A percentile compares a stretch with the other conserved stretches of the same genome.
These are phyloP conservation scores for Pulveroboletus sp. DNA, from an alignment of 768 basidiomycete genomes.

Conservation along the genomic window DNA sequence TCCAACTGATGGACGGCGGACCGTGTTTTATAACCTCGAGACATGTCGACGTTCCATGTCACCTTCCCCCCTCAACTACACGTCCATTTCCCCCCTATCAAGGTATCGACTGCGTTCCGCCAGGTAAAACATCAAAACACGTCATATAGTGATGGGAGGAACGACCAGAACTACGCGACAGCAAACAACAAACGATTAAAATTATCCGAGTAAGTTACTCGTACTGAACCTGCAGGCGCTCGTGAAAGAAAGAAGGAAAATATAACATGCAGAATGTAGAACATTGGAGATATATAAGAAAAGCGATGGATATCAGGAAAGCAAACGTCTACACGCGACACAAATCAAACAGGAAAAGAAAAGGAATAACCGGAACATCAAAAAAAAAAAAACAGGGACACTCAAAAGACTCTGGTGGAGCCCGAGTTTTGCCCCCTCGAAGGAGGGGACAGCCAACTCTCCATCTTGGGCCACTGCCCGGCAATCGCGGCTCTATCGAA, in stretches of 20 bases:
- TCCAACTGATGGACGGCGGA: neutral
- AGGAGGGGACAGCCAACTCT: constrained; percentile 29
- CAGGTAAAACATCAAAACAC: constrained; percentile 9
- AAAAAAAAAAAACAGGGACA: neutral
- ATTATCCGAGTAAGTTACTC: constrained; percentile 32
- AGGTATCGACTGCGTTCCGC: no score
- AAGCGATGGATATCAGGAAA: constrained; percentile 5
- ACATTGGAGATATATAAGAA: constrained; percentile 4
- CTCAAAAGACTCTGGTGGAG: constrained; percentile 29
- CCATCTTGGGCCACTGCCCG: constrained; percentile 34
- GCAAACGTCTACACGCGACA: constrained; percentile 3
- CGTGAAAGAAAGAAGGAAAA: constrained; percentile 7
- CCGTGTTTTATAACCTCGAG: no score
- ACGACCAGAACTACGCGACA: constrained; percentile 13
- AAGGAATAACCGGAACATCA: neutral
- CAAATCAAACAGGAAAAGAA: neutral
- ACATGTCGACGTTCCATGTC: neutral
- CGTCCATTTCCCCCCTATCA: neutral
- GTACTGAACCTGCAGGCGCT: constrained; percentile 26
- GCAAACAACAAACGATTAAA: constrained; percentile 21
- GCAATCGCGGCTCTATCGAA: constrained; percentile 26
- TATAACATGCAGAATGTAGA: constrained; percentile 24
- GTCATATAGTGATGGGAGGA: constrained; percentile 11
- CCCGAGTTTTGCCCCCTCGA: constrained; percentile 29
- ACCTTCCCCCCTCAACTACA: neutral